Evolutionary conservation across 345 rosid species (phyloP).

Genomic region (Acer yangbiense): DNA sequence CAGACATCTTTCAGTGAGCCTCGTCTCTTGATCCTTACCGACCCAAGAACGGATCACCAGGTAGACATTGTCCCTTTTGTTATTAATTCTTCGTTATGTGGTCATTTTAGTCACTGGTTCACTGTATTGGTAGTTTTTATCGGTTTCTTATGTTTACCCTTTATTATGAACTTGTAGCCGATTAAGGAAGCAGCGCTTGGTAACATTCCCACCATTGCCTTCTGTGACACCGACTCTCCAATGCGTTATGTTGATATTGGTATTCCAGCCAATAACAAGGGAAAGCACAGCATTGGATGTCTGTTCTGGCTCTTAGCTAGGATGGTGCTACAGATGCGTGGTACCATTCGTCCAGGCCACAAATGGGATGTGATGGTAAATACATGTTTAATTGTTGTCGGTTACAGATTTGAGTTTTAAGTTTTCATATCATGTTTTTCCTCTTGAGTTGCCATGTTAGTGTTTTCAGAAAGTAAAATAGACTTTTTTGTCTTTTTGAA

Average conservation of each 20-base stretch:
- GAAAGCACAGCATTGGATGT: slow-evolving; percentile 95
- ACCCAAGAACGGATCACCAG: slow-evolving; percentile 98
- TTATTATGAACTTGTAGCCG: slow-evolving; percentile 52
- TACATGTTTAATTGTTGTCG: too few relatives aligned
- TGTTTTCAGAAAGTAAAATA: neutral
- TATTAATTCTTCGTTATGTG: neutral
- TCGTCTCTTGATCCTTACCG: slow-evolving; percentile 86
- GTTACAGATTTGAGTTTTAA: neutral
- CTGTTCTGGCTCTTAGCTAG: slow-evolving; percentile 94
- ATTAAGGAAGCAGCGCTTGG: slow-evolving; percentile 97
- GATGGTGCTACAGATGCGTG: slow-evolving; percentile 98
- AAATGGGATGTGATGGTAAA: slow-evolving; percentile 89
- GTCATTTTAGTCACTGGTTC: neutral
- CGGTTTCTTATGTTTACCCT: neutral
- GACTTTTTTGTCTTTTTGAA: neutral
- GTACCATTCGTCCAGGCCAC: slow-evolving; percentile 71
- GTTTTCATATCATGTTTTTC: neutral
- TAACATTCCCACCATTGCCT: slow-evolving; percentile 92
- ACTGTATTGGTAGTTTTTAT: neutral
- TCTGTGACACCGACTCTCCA: slow-evolving; percentile 96
- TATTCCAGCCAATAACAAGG: slow-evolving; percentile 96
- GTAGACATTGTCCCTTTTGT: slow-evolving; percentile 25
- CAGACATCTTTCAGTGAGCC: slow-evolving; percentile 95
- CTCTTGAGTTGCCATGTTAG: neutral
- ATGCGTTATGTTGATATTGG: slow-evolving; percentile 93